These are phyloP conservation scores for Solanum chmielewskii DNA, from an alignment of 257 asterid species.

Conservation along the genomic window DNA sequence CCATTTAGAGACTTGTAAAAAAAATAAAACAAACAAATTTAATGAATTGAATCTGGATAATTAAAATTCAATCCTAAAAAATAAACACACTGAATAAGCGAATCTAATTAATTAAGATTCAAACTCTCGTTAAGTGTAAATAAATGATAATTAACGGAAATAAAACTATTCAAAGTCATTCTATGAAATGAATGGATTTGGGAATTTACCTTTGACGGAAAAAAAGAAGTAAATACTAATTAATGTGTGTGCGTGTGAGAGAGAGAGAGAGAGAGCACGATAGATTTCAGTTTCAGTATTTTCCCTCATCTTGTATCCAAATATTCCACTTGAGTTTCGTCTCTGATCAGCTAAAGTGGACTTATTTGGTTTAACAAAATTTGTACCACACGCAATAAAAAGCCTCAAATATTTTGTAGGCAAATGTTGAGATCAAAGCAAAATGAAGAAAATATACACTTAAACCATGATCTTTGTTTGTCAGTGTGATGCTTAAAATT, in stretches of 20 bases:
- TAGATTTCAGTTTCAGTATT: not conserved
- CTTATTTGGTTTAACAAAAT: not conserved
- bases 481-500: fast-evolving
- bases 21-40: too few species aligned
- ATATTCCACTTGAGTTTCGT: not conserved
- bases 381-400: not conserved
- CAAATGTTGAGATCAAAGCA: not conserved
- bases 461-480: not conserved
- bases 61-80: too few species aligned
- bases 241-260: not conserved
- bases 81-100: too few species aligned
- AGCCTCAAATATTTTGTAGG: not conserved
- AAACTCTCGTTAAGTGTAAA: too few species aligned
- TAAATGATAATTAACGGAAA: not conserved
- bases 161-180: not conserved
- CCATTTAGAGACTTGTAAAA: too few species aligned
- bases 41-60: too few species aligned
- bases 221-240: not conserved
- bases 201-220: not conserved
- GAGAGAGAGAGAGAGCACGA: not conserved
- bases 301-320: not conserved
- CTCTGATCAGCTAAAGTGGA: not conserved
- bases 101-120: too few species aligned
- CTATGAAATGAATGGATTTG: not conserved
- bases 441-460: not conserved